These are phyloP conservation scores for Mycena rebaudengoi DNA, from an alignment of 768 basidiomycete genomes.

Conservation along the genomic window DNA sequence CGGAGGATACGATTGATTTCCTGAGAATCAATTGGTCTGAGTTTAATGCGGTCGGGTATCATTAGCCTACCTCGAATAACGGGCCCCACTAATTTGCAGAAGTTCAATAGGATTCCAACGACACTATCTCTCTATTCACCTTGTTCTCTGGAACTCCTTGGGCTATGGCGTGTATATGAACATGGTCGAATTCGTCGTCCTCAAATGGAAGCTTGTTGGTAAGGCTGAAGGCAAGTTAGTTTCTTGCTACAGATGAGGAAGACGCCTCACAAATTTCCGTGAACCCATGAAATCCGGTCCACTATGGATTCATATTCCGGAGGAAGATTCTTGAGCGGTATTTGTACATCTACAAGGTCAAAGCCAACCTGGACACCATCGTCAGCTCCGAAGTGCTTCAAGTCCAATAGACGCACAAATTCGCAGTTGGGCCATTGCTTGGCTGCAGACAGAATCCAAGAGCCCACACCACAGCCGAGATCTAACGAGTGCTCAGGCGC, in stretches of 20 bases:
- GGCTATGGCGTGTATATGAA: constrained; percentile 74
- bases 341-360: constrained; percentile 80
- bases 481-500: constrained; percentile 66
- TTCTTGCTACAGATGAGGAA: neutral
- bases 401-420: constrained; percentile 51
- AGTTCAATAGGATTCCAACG: constrained; percentile 5
- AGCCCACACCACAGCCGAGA: constrained; percentile 80
- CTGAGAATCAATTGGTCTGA: constrained; percentile 43
- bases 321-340: constrained; percentile 57
- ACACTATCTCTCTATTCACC: constrained; percentile 41
- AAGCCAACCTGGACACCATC: constrained; percentile 67
- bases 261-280: constrained; percentile 76
- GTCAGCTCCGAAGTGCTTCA: neutral
- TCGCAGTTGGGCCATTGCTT: constrained; percentile 73
- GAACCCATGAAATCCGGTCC: constrained; percentile 71
- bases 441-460: constrained; percentile 78
- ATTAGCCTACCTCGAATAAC: constrained; percentile 71
- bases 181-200: constrained; percentile 83
- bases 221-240: constrained; percentile 52
- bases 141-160: constrained; percentile 81
- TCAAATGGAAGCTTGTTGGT: constrained; percentile 83
- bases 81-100: constrained; percentile 68
- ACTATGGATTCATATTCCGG: constrained; percentile 53
- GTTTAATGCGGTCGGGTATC: neutral
- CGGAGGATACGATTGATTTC: constrained; percentile 77